A percentile compares a stretch with the other conserved stretches of the same genome.
Evolutionary conservation across 164 flowering plant genomes (phyloP).

Genomic region (Magnolia changhungtana): DNA sequence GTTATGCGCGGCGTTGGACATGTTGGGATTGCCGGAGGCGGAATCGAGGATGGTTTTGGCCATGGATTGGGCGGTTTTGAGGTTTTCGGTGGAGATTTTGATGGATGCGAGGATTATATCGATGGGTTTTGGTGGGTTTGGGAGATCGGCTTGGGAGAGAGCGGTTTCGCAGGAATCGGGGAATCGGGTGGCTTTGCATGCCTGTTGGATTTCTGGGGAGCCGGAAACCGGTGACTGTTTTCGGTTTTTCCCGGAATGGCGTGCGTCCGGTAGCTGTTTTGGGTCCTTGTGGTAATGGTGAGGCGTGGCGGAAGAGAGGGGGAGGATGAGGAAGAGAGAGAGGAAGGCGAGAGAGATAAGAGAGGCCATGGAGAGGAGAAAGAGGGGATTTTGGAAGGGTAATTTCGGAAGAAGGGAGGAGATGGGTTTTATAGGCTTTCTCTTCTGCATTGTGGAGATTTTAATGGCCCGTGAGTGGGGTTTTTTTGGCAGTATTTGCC

Average conservation of each 20-base stretch:
- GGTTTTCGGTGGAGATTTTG: conserved; percentile 34
- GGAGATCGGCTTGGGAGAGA: conserved; percentile 26
- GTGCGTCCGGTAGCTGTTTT: background rate
- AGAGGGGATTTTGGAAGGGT: conserved; percentile 6
- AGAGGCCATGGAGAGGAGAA: conserved; percentile 32
- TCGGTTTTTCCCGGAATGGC: conserved; percentile 1
- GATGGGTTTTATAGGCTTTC: conserved; percentile 11
- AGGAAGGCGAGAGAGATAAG: conserved; percentile 26
- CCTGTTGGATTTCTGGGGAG: conserved; percentile 31
- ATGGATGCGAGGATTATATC: conserved; percentile 50
- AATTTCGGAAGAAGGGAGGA: background rate
- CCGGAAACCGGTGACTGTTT: background rate
- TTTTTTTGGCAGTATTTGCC: background rate
- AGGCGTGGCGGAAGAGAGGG: conserved; percentile 1
- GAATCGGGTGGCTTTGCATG: conserved; percentile 70
- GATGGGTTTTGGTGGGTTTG: conserved; percentile 30
- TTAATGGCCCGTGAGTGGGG: background rate
- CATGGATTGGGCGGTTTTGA: conserved; percentile 51
- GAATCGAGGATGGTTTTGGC: conserved; percentile 39
- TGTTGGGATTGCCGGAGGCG: conserved; percentile 45
- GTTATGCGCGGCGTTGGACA: conserved; percentile 47
- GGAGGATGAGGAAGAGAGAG: conserved; percentile 26
- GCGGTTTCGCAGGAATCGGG: conserved; percentile 45
- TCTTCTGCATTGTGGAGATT: background rate
- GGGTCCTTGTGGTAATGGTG: background rate